A percentile compares a stretch with the other conserved stretches of the same genome.
phyloP scores from a whole-genome alignment of 2,329 filamentous ascomycete species.

The Clonostachys chloroleuca region DNA sequence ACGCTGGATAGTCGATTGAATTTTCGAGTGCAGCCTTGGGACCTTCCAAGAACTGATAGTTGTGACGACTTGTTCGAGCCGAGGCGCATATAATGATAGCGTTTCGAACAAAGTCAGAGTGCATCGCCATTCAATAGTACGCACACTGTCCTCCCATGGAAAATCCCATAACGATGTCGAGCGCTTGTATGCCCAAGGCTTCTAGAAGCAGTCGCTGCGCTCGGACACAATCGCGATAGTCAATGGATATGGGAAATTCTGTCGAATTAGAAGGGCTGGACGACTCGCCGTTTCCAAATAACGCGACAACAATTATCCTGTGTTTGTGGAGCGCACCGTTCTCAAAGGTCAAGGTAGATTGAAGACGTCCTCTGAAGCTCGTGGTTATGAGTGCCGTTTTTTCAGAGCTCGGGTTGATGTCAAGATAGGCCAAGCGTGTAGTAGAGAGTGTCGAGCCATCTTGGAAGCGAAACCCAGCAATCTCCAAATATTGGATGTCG shows the following conservation, averaged over 20 bases:
- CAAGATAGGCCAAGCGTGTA: constrained; percentile 18
- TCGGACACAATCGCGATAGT: constrained; percentile 36
- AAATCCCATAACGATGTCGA: constrained; percentile 39
- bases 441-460: constrained; percentile 14
- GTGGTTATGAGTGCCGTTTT: constrained; percentile 45
- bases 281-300: constrained; percentile 43
- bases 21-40: constrained; percentile 34
- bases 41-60: constrained; percentile 40
- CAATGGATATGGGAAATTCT: constrained; percentile 25
- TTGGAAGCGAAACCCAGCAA: constrained; percentile 30
- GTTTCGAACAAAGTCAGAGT: constrained; percentile 29
- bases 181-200: constrained; percentile 20
- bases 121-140: constrained; percentile 40
- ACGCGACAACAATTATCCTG: constrained; percentile 38
- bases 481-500: constrained; percentile 16
- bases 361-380: constrained; percentile 48
- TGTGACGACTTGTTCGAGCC: constrained; percentile 38
- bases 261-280: constrained; percentile 37
- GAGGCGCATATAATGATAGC: constrained; percentile 38
- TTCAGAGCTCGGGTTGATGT: constrained; percentile 15
- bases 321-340: constrained; percentile 30
- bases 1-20: constrained; percentile 28
- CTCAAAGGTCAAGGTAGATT: constrained; percentile 41
- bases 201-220: constrained; percentile 30
- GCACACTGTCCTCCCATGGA: constrained; percentile 45